Conservation (phyloP, 2,329 filamentous ascomycete genomes). For the Dendrostoma leiphaemia region DNA sequence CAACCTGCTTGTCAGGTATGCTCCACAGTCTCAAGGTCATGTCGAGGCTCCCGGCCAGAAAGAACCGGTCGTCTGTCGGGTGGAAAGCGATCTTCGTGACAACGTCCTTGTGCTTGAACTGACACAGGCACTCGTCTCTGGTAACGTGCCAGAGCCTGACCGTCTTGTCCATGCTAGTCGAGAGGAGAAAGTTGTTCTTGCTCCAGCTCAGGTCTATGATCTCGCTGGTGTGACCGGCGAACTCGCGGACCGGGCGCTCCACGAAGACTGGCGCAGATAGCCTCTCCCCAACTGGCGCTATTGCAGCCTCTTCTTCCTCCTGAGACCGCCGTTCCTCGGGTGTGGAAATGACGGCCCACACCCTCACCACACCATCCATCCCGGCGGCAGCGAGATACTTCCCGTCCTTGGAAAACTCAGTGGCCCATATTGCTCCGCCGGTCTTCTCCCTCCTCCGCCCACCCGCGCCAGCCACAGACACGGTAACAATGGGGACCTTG, state of each 20-base stretch:
- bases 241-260: conserved; percentile 74
- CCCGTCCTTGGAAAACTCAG: conserved; percentile 90
- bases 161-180: conserved; percentile 97
- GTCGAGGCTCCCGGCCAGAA: conserved; percentile 89
- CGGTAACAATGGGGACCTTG: conserved; percentile 25
- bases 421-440: conserved; percentile 80
- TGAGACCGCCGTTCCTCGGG: conserved; percentile 73
- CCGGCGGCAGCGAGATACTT: conserved; percentile 90
- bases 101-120: conserved; percentile 92
- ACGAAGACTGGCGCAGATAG: conserved; percentile 90
- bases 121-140: conserved; percentile 81
- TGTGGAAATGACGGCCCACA: conserved; percentile 86
- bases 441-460: conserved; percentile 41
- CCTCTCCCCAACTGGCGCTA: conserved; percentile 49
- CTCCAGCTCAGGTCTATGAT: conserved; percentile 95
- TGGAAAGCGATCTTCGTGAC: conserved; percentile 95
- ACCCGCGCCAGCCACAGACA: conserved; percentile 31
- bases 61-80: conserved; percentile 92
- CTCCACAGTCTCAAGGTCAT: conserved; percentile 89
- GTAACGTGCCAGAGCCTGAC: conserved; percentile 92
- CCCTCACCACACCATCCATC: conserved; percentile 78
- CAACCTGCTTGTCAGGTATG: conserved; percentile 93
- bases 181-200: conserved; percentile 96
- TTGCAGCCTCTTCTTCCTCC: conserved; percentile 63
- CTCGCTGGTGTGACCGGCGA: conserved; percentile 78